These are phyloP conservation scores for Talaromyces rugulosus DNA, from an alignment of 2,329 filamentous ascomycete species.

Conservation along the genomic window DNA sequence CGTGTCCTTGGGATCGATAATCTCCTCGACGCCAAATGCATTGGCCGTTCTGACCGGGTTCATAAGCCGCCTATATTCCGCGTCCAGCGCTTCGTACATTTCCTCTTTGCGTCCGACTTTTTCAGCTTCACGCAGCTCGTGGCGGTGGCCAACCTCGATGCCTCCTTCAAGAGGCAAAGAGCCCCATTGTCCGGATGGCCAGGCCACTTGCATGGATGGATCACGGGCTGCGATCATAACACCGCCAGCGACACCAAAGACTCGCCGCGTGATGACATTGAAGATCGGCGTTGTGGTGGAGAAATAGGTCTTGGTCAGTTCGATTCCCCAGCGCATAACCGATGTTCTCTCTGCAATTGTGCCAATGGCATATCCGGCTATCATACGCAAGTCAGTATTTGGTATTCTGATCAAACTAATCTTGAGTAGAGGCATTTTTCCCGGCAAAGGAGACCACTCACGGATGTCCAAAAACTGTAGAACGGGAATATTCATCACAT, in stretches of 20 bases:
- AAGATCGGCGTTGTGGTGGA: conserved; percentile 61
- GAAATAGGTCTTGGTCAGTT: conserved; percentile 59
- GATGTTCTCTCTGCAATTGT: conserved; percentile 59
- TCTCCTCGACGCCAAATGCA: conserved; percentile 61
- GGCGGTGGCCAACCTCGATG: conserved; percentile 60
- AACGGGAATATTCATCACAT: conserved; percentile 62
- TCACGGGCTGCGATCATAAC: conserved; percentile 62
- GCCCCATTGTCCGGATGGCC: conserved; percentile 62
- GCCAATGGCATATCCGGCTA: conserved; percentile 59
- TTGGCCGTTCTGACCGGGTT: conserved; percentile 63
- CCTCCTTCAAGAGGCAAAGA: conserved; percentile 60
- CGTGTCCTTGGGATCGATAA: conserved; percentile 60
- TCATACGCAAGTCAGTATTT: not conserved
- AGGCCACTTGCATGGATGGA: conserved; percentile 58
- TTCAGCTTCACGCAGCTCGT: conserved; percentile 55
- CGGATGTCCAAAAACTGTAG: conserved; percentile 61
- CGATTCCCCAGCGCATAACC: conserved; percentile 62
- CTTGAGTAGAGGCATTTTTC: not conserved
- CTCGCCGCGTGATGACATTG: conserved; percentile 57
- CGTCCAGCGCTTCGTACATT: conserved; percentile 54
- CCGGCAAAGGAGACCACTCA: conserved; percentile 22
- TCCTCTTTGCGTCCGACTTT: conserved; percentile 47
- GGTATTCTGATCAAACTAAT: conserved; percentile 9
- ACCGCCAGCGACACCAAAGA: conserved; percentile 61
- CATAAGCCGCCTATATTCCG: conserved; percentile 59